phyloP scores from a whole-genome alignment of 352 stramenopile genomes.

The Phytophthora pseudosyringae region DNA sequence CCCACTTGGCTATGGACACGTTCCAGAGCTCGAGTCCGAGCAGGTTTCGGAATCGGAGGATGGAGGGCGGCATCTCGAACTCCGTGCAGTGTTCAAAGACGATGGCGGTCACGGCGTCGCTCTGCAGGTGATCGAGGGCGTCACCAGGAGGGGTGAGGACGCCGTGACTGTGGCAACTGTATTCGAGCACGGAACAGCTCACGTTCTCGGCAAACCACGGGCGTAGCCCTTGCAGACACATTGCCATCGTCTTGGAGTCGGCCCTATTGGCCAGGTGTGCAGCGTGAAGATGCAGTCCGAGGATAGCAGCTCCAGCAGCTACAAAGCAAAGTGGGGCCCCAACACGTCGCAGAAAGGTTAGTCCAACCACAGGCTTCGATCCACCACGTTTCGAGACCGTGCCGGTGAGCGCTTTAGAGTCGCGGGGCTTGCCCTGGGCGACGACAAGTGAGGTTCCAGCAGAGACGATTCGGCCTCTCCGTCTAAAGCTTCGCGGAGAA shows the following conservation, averaged over 20 bases:
- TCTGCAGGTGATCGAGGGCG: constrained; percentile 30
- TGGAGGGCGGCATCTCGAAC: constrained; percentile 42
- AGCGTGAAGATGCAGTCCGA: constrained; percentile 26
- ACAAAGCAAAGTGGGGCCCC: constrained; percentile 27
- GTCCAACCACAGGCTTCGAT: neutral
- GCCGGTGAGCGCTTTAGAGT: neutral
- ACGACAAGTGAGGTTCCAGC: neutral
- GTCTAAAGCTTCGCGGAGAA: constrained; percentile 1
- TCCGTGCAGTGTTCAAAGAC: constrained; percentile 54
- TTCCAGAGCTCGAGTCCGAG: constrained; percentile 67
- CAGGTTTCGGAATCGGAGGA: constrained; percentile 50
- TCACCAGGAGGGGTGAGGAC: constrained; percentile 13
- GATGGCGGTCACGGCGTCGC: constrained; percentile 32
- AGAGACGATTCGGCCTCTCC: neutral
- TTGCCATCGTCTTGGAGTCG: constrained; percentile 12
- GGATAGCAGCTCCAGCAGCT: constrained; percentile 10
- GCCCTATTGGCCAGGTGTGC: constrained; percentile 1
- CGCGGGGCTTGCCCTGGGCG: neutral
- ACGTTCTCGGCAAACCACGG: constrained; percentile 54
- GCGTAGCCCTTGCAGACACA: constrained; percentile 39
- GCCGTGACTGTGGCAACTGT: constrained; percentile 37
- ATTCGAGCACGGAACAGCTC: constrained; percentile 45
- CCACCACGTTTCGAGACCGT: neutral
- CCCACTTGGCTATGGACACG: constrained; percentile 51
- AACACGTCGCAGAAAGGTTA: constrained; percentile 11